These are phyloP conservation scores for Globisporangium polare DNA, from an alignment of 352 stramenopile species.

Conservation along the genomic window DNA sequence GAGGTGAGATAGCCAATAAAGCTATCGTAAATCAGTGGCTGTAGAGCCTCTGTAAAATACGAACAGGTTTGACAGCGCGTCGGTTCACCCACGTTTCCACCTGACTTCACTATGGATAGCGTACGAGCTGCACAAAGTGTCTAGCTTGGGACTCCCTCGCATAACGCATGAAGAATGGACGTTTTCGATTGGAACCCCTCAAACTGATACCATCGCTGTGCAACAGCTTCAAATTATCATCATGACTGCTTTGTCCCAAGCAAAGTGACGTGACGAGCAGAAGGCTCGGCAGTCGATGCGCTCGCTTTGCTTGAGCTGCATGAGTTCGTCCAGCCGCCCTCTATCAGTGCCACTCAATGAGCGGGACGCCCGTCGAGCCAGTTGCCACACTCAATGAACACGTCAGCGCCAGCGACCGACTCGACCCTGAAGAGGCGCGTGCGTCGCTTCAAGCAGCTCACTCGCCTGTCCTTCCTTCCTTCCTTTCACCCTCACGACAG, in stretches of 20 bases:
- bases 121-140: not conserved
- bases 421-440: not conserved
- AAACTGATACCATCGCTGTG: too few species aligned
- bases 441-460: not conserved
- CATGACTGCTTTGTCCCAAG: too few species aligned
- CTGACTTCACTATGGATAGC: not conserved
- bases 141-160: not conserved
- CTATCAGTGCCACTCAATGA: too few species aligned
- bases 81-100: not conserved
- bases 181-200: not conserved
- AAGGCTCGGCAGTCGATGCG: too few species aligned
- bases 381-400: not conserved
- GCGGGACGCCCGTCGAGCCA: not conserved
- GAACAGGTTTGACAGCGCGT: not conserved
- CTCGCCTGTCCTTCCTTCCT: not conserved
- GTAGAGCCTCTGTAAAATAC: not conserved
- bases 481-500: not conserved
- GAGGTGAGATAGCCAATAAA: not conserved
- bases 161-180: not conserved
- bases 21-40: too few species aligned
- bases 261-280: too few species aligned
- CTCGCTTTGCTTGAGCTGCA: too few species aligned
- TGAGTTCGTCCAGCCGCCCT: too few species aligned
- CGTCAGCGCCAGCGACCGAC: not conserved
- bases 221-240: too few species aligned